Evolutionary conservation across 2,329 filamentous ascomycete genomes (phyloP), one percentile per base, ranked within the genome.

Genomic region (Fusarium sacchari): DNA sequence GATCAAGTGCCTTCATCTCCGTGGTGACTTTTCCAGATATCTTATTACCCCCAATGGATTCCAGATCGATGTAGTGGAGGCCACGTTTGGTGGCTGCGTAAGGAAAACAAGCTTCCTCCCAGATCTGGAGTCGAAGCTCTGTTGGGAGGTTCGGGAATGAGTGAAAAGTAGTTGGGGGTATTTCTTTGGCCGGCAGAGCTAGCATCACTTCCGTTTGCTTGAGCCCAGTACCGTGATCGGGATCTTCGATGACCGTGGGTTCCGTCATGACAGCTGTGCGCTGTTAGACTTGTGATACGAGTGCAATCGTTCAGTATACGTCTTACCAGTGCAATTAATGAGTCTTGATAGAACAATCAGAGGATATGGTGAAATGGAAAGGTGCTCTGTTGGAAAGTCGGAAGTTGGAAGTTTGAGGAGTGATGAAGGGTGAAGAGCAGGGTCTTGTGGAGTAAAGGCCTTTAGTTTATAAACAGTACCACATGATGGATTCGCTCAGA

Each of bases 81-180:
- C 37, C 42, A 3, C 10, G 36, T 4, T 60, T 10, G 14, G 12
- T 13, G 1, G 3, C 1, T 6, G 26, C 11, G 5, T 9, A 26
- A 15, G 44, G 43, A 1, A 62, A 30, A 20, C 50, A 70, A 7
- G 61, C 61, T 1, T 15, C 6, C 13, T 66, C 46, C 66, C 61
- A 71, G 10, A 70, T 59, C 8, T 52, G 28, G 0, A 56, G 18
- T 6, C 60, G 61, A 10, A 71, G 37, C 14, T 71, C 61, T 7
- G n/a, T 0, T 2, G 52, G 32, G 2, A 70, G 28, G 5, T 28
- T 50, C 2, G 46, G 13, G 24, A 71, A 71, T 7, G 2, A 9
- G 18, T 60, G 43, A 2, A 64, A 60, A 7, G 0, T 9, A 6
- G 2, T 1, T 5, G 8, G 13, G 3, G n/a, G 6, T 6, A 52